Conservation (phyloP, 768 basidiomycete genomes). For the Erythrobasidium yunnanense region DNA sequence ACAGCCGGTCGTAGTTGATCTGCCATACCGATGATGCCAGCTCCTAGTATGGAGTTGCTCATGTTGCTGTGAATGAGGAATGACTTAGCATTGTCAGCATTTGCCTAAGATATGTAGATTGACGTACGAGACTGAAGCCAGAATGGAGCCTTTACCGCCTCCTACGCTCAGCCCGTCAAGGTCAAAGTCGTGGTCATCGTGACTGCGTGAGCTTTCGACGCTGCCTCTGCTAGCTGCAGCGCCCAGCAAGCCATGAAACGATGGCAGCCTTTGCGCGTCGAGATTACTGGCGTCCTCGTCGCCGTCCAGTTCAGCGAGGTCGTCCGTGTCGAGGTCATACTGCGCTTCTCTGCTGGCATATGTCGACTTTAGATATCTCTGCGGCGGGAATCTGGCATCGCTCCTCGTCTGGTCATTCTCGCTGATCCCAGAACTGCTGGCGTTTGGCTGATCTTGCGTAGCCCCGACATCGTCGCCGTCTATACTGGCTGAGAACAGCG, state of each 20-base stretch:
- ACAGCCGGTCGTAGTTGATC: too few species aligned
- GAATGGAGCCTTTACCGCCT: conserved; percentile 46
- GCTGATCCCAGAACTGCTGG: too few species aligned
- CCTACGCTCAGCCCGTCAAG: conserved; percentile 53
- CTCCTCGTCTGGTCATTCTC: not conserved
- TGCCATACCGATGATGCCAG: conserved; percentile 57
- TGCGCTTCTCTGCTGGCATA: conserved; percentile 14
- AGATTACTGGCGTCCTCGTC: too few species aligned
- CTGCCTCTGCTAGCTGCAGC: conserved; percentile 39
- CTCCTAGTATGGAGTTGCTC: conserved; percentile 92
- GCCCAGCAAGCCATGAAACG: conserved; percentile 32
- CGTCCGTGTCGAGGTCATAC: conserved; percentile 73
- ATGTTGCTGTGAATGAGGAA: conserved; percentile 75
- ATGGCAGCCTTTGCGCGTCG: conserved; percentile 34
- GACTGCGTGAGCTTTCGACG: conserved; percentile 44
- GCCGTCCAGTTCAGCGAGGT: conserved; percentile 52
- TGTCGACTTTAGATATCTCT: conserved; percentile 28
- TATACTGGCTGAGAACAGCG: not conserved
- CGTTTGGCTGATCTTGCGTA: too few species aligned
- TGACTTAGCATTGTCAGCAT: not conserved
- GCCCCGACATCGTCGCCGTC: not conserved
- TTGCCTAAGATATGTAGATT: not conserved
- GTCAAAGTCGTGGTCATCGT: conserved; percentile 50
- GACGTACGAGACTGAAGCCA: conserved; percentile 8
- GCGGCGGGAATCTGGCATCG: not conserved